Base-by-base conservation (phyloP, 2,329 filamentous ascomycete genomes). In the Cercospora nicotianae region DNA sequence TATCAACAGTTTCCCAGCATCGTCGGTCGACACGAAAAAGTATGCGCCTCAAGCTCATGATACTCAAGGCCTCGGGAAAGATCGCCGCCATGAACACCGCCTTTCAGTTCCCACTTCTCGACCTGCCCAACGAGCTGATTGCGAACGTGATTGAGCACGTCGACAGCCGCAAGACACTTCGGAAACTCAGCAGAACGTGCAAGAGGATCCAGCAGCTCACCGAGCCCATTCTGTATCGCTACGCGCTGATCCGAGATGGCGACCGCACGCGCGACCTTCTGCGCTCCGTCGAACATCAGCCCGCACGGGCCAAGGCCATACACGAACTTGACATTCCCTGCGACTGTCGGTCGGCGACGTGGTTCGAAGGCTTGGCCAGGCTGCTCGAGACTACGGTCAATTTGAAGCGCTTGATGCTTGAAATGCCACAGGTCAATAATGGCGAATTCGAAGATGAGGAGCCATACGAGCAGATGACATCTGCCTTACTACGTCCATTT, bases 71-170 rank as follows among this genome's bases (percentile, higher is more conserved):
- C 9, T 45, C 66, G 10, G 59, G 65, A 3, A 68, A 51, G 48
- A 53, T 72, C 33, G 61, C 64, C 36, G 68, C 67, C n/a, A 67
- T 67, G 59, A 72, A 68, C 10, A 69, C 69, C 7, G 23, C 55
- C 2, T 69, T 72, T 60, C 30, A 69, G 13, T 72, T 75, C 26
- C 63, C 59, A 7, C 64, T 73, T 16, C 59, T 73, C 18, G 71
- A 71, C 13, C 68, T 75, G 23, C 72, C 73, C 7, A 70, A 70
- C 30, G 73, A 75, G 36, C 67, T 75, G 9, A 69, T 74, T 28
- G 63, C 59, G 8, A 18, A 62, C n/a, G 68, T 74, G 57, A 68
- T 74, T 30, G 71, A 72, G 45, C 69, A 73, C 10, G 62, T 75
- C 30, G 69, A 72, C 55, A 67, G 57, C 51, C 28, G 62, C 13